Conservation (phyloP, 2,329 filamentous ascomycete species). For the Hypoxylon sp. region DNA sequence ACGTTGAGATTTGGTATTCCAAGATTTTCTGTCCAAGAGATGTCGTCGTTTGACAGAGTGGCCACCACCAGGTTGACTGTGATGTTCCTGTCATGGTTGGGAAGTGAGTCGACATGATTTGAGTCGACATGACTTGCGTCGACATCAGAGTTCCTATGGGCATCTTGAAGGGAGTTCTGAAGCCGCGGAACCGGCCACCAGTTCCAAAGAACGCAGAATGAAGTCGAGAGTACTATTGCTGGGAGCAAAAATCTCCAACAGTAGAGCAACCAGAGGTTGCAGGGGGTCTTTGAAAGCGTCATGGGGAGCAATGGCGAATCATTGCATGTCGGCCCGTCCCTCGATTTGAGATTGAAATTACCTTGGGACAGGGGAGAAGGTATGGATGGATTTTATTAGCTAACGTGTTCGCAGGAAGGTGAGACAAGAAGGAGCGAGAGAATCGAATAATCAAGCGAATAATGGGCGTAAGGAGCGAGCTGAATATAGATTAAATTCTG, state of each 20-base stretch:
- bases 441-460: neutral
- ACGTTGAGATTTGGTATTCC: slow-evolving; percentile 53
- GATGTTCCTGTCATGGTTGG: slow-evolving; percentile 30
- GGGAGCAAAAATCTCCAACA: slow-evolving; percentile 36
- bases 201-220: slow-evolving; percentile 31
- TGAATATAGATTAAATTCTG: slow-evolving; percentile 2
- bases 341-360: slow-evolving; percentile 11
- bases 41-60: slow-evolving; percentile 48
- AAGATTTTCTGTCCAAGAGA: slow-evolving; percentile 51
- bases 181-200: slow-evolving; percentile 21
- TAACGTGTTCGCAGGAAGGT: neutral
- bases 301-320: slow-evolving; percentile 37
- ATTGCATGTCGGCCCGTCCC: slow-evolving; percentile 29
- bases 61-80: slow-evolving; percentile 53
- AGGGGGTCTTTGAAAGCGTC: slow-evolving; percentile 32
- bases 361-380: slow-evolving; percentile 7
- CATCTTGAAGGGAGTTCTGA: slow-evolving; percentile 20
- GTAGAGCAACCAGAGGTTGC: slow-evolving; percentile 36
- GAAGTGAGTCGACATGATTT: slow-evolving; percentile 2
- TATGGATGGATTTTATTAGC: neutral
- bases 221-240: slow-evolving; percentile 23
- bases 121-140: slow-evolving; percentile 39
- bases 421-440: neutral
- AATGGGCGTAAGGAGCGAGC: neutral
- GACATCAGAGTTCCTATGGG: slow-evolving; percentile 21